phyloP scores from a whole-genome alignment of 2,329 filamentous ascomycete species.

The Pezizomycotina sp. region DNA sequence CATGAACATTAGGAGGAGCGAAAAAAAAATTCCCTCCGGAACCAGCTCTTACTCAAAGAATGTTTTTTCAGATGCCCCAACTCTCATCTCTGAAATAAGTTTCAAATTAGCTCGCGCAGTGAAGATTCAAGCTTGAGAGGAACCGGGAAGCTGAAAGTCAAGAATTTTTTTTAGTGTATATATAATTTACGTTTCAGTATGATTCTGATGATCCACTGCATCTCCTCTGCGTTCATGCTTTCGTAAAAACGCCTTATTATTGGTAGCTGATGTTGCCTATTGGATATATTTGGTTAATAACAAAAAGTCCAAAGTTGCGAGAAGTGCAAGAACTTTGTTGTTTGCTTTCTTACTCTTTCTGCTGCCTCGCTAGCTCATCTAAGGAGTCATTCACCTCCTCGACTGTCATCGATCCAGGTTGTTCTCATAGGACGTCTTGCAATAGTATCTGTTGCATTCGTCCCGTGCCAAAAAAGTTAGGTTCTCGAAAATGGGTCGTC shows the following conservation, averaged over 20 bases:
- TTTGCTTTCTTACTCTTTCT: background rate
- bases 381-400: constrained; percentile 77
- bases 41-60: constrained; percentile 43
- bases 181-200: constrained; percentile 46
- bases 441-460: constrained; percentile 49
- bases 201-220: constrained; percentile 89
- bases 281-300: background rate
- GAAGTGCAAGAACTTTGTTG: background rate
- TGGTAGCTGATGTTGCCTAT: constrained; percentile 52
- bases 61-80: constrained; percentile 70
- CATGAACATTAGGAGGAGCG: background rate
- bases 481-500: background rate
- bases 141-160: too few species aligned
- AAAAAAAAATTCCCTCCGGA: background rate
- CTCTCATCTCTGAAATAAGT: constrained; percentile 42
- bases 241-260: constrained; percentile 75
- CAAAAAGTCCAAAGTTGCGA: background rate
- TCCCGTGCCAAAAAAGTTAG: background rate
- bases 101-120: too few species aligned
- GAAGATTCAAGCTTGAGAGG: too few species aligned
- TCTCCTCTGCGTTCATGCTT: constrained; percentile 80
- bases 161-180: too few species aligned
- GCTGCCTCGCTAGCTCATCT: constrained; percentile 55
- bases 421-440: constrained; percentile 65
- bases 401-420: constrained; percentile 61